Evolutionary conservation across 768 basidiomycete genomes (phyloP).

Genomic region (Leucocoprinus birnbaumii): DNA sequence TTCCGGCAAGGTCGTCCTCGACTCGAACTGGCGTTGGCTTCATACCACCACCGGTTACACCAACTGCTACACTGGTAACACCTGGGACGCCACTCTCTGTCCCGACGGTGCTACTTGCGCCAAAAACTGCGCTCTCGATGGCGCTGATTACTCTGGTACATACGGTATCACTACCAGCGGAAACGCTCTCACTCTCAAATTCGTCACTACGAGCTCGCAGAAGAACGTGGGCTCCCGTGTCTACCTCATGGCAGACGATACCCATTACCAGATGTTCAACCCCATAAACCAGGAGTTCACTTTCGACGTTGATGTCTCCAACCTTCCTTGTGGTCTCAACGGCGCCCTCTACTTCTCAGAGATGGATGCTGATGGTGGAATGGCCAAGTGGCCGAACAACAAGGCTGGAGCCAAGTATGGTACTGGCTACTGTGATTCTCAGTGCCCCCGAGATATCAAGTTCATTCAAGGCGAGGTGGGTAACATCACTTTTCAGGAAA

Average conservation of each 20-base stretch:
- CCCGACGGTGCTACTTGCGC: conserved; percentile 9
- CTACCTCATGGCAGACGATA: conserved; percentile 11
- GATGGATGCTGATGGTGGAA: conserved; percentile 13
- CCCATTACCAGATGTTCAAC: conserved; percentile 13
- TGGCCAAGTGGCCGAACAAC: conserved; percentile 3
- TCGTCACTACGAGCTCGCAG: conserved; percentile 10
- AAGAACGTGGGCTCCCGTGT: conserved; percentile 13
- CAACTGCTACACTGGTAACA: conserved; percentile 14
- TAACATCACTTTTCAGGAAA: neutral
- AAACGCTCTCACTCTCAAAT: conserved; percentile 13
- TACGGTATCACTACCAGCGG: conserved; percentile 14
- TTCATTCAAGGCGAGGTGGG: conserved; percentile 13
- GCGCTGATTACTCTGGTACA: conserved; percentile 11
- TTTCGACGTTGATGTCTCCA: conserved; percentile 14
- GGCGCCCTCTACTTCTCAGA: conserved; percentile 13
- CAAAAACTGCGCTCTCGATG: conserved; percentile 8
- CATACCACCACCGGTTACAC: conserved; percentile 7
- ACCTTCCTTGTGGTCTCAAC: conserved; percentile 14
- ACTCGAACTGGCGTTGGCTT: conserved; percentile 14
- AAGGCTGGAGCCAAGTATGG: conserved; percentile 15
- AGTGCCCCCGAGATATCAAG: conserved; percentile 14
- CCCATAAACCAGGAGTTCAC: conserved; percentile 14
- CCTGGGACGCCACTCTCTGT: conserved; percentile 8
- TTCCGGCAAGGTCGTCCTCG: conserved; percentile 5
- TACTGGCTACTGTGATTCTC: conserved; percentile 14